Base-by-base conservation (phyloP, 1,284 basidiomycete species). In the Ustilago sp. region DNA sequence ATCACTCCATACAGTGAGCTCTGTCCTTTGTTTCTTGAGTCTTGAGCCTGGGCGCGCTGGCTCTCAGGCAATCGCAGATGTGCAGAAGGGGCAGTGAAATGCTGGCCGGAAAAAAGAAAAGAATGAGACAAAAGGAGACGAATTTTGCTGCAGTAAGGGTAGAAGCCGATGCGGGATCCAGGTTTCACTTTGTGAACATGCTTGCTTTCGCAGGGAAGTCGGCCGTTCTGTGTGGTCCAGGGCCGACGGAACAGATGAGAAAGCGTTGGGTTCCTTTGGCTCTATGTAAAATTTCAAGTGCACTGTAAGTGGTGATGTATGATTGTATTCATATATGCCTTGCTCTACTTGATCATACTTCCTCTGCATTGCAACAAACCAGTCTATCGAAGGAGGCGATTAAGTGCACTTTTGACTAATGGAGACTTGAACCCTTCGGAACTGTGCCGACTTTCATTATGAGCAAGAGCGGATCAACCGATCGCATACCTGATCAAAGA, bases 101-200 rank as follows among this genome's bases (percentile, higher is more conserved):
- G 48, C 48, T 50, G 48, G 31, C 48, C 48, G 48, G 48, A 50
- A 50, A 50, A 50, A 50, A 50, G 48, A 28, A 50, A 31, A 50
- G 48, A 50, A 50, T 12, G 48, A 34, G 48, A 50, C 28, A 50
- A 50, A 50, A 50, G 48, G 48, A 50, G 48, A 50, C 48, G 31
- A 50, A 50, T 50, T 50, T 50, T 31, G 23, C n/a, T 48, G 45
- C 45, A 48, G 45, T 19, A 23, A 48, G 45, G 45, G 45, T 19
- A 48, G n/a, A 48, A 23, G 23, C 45, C 48, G 48, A 28, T 50
- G 8, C 48, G 12, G 13, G 15, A 50, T 50, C 48, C 48, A 50
- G 48, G 48, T 50, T 50, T 50, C 28, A 50, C 28, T 50, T 32
- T 50, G 11, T 50, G 48, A 31, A 50, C 13, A 23, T 32, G 48